These are phyloP conservation scores for Meripilus lineatus DNA, from an alignment of 1,284 basidiomycete genomes.

Conservation along the genomic window DNA sequence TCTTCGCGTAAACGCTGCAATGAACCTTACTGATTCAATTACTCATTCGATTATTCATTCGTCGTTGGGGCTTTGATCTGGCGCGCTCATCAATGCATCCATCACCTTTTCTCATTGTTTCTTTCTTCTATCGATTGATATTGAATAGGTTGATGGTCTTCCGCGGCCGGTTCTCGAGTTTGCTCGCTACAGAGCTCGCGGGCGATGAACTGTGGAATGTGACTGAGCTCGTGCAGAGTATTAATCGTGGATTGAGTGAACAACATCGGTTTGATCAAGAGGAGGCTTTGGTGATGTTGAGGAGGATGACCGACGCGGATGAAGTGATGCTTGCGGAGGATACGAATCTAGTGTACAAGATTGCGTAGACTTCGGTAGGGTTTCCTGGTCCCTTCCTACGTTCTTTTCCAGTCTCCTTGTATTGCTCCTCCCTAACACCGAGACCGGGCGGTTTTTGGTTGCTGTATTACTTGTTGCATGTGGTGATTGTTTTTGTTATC, in stretches of 20 bases:
- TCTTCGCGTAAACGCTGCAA: too few species aligned
- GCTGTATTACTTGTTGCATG: conserved; percentile 4
- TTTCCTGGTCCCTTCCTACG: background rate
- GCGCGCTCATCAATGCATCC: too few species aligned
- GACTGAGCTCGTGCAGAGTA: conserved; percentile 62
- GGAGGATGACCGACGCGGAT: conserved; percentile 78
- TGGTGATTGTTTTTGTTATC: conserved; percentile 4
- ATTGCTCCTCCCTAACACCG: too few species aligned
- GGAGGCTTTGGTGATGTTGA: conserved; percentile 76
- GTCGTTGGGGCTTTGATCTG: too few species aligned
- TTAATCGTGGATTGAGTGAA: conserved; percentile 77
- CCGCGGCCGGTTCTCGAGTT: conserved; percentile 65
- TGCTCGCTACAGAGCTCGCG: conserved; percentile 65
- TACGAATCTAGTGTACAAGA: conserved; percentile 72
- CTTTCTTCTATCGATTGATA: background rate
- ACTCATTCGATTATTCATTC: too few species aligned
- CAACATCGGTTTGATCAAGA: conserved; percentile 72
- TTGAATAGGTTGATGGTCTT: conserved; percentile 67
- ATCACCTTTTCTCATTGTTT: background rate
- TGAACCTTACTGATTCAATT: too few species aligned
- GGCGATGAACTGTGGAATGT: conserved; percentile 78
- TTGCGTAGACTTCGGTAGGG: too few species aligned
- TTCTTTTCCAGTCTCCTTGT: background rate
- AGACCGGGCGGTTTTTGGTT: too few species aligned
- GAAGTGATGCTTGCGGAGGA: conserved; percentile 88